Evolutionary conservation across 2,329 filamentous ascomycete species (phyloP).

Genomic region (Verruconis gallopava): DNA sequence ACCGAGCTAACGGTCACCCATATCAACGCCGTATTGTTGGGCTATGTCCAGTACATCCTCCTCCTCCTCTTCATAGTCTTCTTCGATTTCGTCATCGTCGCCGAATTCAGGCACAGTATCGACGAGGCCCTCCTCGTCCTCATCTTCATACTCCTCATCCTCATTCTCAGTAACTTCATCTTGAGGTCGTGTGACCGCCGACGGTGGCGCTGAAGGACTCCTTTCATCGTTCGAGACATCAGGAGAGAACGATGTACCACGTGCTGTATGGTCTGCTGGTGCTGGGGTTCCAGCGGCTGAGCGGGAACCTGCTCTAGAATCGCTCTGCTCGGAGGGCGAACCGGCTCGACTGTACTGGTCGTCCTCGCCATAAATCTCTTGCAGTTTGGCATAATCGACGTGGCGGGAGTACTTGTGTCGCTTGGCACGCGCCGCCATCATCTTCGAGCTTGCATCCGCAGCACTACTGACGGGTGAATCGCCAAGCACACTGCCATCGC

Average conservation of each 20-base stretch:
- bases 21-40: background rate
- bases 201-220: background rate
- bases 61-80: constrained; percentile 3
- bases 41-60: background rate
- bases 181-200: background rate
- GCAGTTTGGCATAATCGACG: constrained; percentile 35
- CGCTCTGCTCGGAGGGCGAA: background rate
- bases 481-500: constrained; percentile 29
- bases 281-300: background rate
- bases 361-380: constrained; percentile 23
- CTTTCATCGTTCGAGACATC: constrained; percentile 8
- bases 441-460: constrained; percentile 31
- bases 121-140: background rate
- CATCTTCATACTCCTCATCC: background rate
- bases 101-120: background rate
- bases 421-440: constrained; percentile 30
- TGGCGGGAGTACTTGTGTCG: constrained; percentile 27
- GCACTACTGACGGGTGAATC: constrained; percentile 25
- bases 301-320: background rate
- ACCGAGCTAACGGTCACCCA: too few species aligned
- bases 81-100: background rate
- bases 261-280: background rate
- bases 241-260: background rate
- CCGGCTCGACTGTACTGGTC: background rate
- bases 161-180: background rate